Base-by-base conservation (phyloP, 257 asterid species). In the Primulina eburnea region DNA sequence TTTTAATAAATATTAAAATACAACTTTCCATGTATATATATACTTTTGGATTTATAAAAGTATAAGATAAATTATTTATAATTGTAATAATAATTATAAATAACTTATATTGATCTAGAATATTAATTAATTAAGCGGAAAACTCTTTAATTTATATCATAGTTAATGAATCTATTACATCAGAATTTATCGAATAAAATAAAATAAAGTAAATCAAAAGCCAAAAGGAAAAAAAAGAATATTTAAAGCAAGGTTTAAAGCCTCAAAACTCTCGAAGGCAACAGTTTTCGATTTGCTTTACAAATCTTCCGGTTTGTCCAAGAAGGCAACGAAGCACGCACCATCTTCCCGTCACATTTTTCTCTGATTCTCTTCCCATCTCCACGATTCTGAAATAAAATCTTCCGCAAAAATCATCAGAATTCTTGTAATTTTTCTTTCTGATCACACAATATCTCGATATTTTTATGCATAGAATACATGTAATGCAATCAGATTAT, bases 291-390 rank as follows among this genome's bases (percentile, higher is more conserved):
- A 72, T 66, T 8, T 62, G 38, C 57, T 53, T 66, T 11, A 28
- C 26, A 55, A 12, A 33, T 2, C 61, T 52, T 71, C 76, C 34
- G 68, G 59, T 75, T 76, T 47, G 73, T 47, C 70, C 70, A 76
- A 76, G 60, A 34, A 62, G 6, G 56, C 5, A 47, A 5, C 7
- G 7, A 47, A 47, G 56, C 18, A 62, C 73, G 56, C 18, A 62
- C 73, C 59, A 2, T 28, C 63, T 35, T 26, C 9, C 62, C 2
- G 29, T 24, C 20, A 65, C 20, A 35, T 11, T 33, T 37, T 21
- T 37, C 29, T 30, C 40, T 10, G 17, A n/a, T 58, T 64, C 75
- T 1, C 20, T 55, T 72, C 7, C n/a, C 38, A 17, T 8, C 35
- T 14, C 64, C 35, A 5, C 17, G 9, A n/a, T 20, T 4, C 35